These are phyloP conservation scores for Fusarium transvaalense DNA, from an alignment of 2,329 filamentous ascomycete genomes.

Conservation along the genomic window DNA sequence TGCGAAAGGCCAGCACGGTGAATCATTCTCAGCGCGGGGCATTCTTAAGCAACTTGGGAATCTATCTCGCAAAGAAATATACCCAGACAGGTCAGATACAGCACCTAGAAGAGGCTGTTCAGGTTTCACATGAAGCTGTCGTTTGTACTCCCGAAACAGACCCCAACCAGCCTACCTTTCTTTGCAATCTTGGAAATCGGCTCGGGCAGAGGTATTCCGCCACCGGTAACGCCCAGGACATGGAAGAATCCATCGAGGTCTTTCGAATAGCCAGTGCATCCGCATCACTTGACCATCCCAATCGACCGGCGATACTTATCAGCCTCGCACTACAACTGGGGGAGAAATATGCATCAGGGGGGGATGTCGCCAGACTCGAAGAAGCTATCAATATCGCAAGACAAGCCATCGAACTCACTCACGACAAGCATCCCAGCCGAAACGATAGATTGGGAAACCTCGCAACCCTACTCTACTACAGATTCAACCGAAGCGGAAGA, in stretches of 20 bases:
- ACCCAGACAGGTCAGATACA: not conserved
- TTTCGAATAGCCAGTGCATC: not conserved
- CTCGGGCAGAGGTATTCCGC: not conserved
- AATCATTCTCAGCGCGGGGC: not conserved
- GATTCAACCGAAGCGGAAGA: not conserved
- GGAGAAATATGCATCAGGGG: not conserved
- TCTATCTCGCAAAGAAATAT: not conserved
- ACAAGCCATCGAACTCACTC: not conserved
- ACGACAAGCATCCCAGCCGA: not conserved
- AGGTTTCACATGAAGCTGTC: not conserved
- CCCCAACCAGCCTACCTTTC: not conserved
- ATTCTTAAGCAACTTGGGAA: not conserved
- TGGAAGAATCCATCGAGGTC: not conserved
- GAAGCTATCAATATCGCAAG: not conserved
- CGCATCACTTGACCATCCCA: fast-evolving
- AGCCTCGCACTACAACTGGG: not conserved
- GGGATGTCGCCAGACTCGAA: not conserved
- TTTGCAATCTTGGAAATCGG: not conserved
- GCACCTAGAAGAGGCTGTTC: not conserved
- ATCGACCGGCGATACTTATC: not conserved
- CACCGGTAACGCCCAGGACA: fast-evolving
- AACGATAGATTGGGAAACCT: not conserved
- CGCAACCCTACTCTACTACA: not conserved
- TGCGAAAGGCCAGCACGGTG: not conserved
- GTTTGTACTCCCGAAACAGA: fast-evolving